Evolutionary conservation across 2,329 filamentous ascomycete species (phyloP), one percentile per base, ranked within the genome.

Genomic region (Arthrobotrys entomopaga): DNA sequence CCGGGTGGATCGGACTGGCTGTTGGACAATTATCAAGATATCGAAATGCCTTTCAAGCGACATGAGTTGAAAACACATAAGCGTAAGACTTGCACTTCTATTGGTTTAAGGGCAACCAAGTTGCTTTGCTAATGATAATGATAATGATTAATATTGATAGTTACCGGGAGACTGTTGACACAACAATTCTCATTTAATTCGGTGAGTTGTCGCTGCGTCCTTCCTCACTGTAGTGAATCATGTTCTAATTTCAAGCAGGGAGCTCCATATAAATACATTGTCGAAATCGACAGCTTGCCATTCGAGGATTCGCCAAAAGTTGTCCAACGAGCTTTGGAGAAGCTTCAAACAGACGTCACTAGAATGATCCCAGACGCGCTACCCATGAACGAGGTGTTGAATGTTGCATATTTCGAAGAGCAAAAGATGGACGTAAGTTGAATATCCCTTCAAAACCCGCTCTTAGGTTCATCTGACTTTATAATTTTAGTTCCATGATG

Each of bases 221-320:
- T 22, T 19, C n/a, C n/a, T 16, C 8, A 26, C 19, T 72, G 43
- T 59, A 77, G 78, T 77, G 24, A 79, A 1, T 40, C 13, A 7
- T 4, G 11, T 16, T n/a, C 42, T 46, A 8, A 46, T 13, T n/a
- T n/a, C n/a, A n/a, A 2, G n/a, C 11, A 77, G 83, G 89, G 89
- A 1, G 88, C 88, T 72, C 85, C 85, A 0, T 91, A 91, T 80
- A 90, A 90, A 63, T 91, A 88, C 77, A 84, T 87, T 40, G 87
- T 88, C 0, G 82, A 83, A 0, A 85, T 87, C 1, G 81, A 84
- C 4, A 86, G 83, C 2, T 81, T 80, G n/a, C 80, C 82, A 0
- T 88, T 89, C 69, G 77, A 80, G 1, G 81, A 83, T 3, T 84
- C 86, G 0, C 85, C 85, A 0, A 65, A 80, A 0, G 80, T 83